Percentiles rank a stretch among this genome's conserved stretches.
Conservation (phyloP, 2,329 filamentous ascomycete genomes). For the Ophiocordyceps camponoti-floridani region DNA sequence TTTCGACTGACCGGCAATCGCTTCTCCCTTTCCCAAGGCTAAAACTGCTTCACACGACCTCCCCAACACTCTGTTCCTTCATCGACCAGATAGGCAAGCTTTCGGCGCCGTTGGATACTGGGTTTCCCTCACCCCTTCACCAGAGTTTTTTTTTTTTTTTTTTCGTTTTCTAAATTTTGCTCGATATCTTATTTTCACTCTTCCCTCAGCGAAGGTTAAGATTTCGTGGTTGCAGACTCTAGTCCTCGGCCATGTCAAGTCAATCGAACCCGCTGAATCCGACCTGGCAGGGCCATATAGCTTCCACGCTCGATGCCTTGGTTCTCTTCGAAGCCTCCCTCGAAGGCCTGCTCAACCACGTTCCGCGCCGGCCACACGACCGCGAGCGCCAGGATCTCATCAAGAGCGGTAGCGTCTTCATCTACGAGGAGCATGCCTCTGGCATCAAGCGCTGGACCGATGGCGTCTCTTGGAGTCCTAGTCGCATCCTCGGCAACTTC, state of each 20-base stretch:
- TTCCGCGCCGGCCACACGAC: conserved; percentile 72
- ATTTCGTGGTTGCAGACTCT: conserved; percentile 1
- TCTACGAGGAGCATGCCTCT: conserved; percentile 80
- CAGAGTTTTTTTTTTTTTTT: not conserved
- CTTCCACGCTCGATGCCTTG: conserved; percentile 57
- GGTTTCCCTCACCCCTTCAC: not conserved
- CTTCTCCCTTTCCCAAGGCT: no score
- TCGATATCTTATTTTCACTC: not conserved
- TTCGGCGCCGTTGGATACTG: not conserved
- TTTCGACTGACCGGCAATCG: not conserved
- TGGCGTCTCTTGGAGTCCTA: conserved; percentile 79
- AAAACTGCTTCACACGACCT: not conserved
- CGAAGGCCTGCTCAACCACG: conserved; percentile 50
- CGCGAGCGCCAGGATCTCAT: conserved; percentile 63
- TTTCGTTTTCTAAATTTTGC: not conserved
- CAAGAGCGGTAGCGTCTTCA: conserved; percentile 70
- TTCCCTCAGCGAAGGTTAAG: not conserved
- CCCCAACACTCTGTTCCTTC: not conserved
- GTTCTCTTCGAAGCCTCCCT: conserved; percentile 68
- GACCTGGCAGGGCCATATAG: conserved; percentile 49
- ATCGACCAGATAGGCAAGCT: not conserved
- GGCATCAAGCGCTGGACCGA: conserved; percentile 94
- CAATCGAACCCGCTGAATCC: conserved; percentile 28
- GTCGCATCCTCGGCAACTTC: conserved; percentile 69
- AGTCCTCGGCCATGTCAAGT: conserved; percentile 9